Evolutionary conservation across 2,329 filamentous ascomycete genomes (phyloP).

Genomic region (Colletotrichum sp.): DNA sequence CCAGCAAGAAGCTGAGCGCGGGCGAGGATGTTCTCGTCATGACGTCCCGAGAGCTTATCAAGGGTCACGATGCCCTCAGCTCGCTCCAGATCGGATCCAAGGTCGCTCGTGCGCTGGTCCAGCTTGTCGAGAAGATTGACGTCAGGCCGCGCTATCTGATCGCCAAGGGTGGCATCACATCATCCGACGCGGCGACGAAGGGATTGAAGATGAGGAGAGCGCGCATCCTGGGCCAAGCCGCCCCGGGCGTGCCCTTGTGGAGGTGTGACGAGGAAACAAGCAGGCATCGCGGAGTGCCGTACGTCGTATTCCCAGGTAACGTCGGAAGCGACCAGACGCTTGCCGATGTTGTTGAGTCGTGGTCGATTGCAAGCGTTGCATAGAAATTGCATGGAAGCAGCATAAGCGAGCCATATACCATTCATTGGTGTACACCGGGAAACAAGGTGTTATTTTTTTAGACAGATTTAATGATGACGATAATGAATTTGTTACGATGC

Average conservation of each 20-base stretch:
- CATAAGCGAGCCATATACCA: not conserved
- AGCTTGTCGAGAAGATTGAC: conserved; percentile 50
- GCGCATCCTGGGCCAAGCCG: conserved; percentile 61
- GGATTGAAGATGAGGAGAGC: conserved; percentile 59
- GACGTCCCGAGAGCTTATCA: conserved; percentile 60
- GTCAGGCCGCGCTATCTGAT: conserved; percentile 60
- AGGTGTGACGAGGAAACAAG: conserved; percentile 57
- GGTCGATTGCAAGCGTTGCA: conserved; percentile 12
- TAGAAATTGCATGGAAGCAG: not conserved
- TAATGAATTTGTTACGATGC: not conserved
- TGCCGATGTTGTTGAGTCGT: conserved; percentile 43
- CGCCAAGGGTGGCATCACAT: conserved; percentile 65
- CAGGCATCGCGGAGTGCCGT: conserved; percentile 56
- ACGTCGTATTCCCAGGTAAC: conserved; percentile 64
- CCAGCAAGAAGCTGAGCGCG: conserved; percentile 32
- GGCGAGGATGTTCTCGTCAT: conserved; percentile 62
- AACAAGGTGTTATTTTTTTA: not conserved
- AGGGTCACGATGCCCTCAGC: conserved; percentile 46
- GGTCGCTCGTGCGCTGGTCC: conserved; percentile 56
- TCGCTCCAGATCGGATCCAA: conserved; percentile 59
- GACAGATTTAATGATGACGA: not conserved
- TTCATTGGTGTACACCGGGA: not conserved
- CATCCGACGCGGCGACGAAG: conserved; percentile 63
- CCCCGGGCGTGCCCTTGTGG: conserved; percentile 64
- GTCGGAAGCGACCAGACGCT: conserved; percentile 56